These are phyloP conservation scores for Laburnicola sp. DNA, from an alignment of 2,329 filamentous ascomycete genomes.

Conservation along the genomic window DNA sequence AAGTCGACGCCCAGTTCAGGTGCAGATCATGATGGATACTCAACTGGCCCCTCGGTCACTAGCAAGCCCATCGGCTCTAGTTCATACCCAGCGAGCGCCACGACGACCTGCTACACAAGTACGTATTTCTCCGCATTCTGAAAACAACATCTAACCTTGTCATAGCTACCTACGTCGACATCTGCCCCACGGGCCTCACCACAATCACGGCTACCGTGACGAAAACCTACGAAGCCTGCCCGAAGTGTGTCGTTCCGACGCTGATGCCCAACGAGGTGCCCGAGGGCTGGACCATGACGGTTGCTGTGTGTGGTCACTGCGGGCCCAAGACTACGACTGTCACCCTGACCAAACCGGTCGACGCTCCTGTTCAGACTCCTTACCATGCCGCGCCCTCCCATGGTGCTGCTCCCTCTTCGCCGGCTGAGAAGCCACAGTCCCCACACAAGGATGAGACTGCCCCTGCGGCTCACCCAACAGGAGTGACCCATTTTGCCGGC, in stretches of 20 bases:
- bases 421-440: no score
- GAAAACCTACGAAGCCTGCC: constrained; percentile 28
- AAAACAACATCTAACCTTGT: neutral
- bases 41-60: constrained; percentile 17
- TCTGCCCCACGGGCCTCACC: constrained; percentile 42
- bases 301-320: constrained; percentile 31
- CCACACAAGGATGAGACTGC: no score
- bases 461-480: constrained; percentile 7
- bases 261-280: constrained; percentile 25
- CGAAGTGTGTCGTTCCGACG: constrained; percentile 24
- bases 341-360: constrained; percentile 37
- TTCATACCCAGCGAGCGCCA: constrained; percentile 16
- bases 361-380: constrained; percentile 22
- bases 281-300: constrained; percentile 38
- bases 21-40: constrained; percentile 5
- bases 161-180: constrained; percentile 37
- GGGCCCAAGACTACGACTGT: constrained; percentile 34
- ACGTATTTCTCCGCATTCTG: constrained; percentile 5
- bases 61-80: constrained; percentile 19
- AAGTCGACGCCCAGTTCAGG: constrained; percentile 9
- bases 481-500: constrained; percentile 13
- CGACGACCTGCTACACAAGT: constrained; percentile 27
- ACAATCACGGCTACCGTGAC: constrained; percentile 38
- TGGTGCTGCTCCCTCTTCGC: constrained; percentile 11
- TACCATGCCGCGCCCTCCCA: no score